These are phyloP conservation scores for Waltergamsia citrina DNA, from an alignment of 2,329 filamentous ascomycete species.

Conservation along the genomic window DNA sequence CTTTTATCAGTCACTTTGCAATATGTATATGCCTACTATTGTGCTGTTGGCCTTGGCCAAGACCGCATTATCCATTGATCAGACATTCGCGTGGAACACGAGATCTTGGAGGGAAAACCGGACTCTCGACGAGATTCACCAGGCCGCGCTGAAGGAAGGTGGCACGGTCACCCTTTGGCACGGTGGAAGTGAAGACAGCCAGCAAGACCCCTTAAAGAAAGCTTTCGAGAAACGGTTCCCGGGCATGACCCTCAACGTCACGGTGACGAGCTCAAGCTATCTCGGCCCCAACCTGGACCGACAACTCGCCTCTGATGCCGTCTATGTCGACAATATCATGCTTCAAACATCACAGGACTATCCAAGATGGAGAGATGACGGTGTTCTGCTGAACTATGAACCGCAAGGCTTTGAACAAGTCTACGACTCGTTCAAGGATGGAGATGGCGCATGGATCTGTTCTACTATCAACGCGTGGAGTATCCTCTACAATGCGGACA, in stretches of 20 bases:
- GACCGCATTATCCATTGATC: no score
- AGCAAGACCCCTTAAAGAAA: constrained; percentile 26
- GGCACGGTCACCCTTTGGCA: constrained; percentile 35
- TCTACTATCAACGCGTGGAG: constrained; percentile 26
- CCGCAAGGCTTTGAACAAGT: constrained; percentile 34
- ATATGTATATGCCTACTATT: no score
- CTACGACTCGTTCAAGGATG: constrained; percentile 28
- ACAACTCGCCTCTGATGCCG: constrained; percentile 25
- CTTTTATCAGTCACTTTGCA: no score
- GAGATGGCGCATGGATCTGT: constrained; percentile 30
- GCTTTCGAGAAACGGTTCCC: constrained; percentile 38
- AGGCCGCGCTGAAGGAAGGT: constrained; percentile 66
- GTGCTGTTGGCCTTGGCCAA: no score
- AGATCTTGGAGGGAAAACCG: constrained; percentile 27
- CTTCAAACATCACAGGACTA: constrained; percentile 43
- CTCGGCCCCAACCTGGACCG: constrained; percentile 36
- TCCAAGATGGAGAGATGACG: constrained; percentile 37
- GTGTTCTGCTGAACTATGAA: constrained; percentile 37
- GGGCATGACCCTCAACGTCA: constrained; percentile 39
- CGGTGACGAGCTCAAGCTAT: constrained; percentile 47
- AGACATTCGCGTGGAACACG: constrained; percentile 12
- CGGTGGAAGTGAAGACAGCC: constrained; percentile 34
- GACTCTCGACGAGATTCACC: constrained; percentile 55
- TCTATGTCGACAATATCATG: constrained; percentile 34
- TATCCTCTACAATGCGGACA: constrained; percentile 24